phyloP scores from a whole-genome alignment of 352 stramenopile genomes.

The Pythium utonaiense region DNA sequence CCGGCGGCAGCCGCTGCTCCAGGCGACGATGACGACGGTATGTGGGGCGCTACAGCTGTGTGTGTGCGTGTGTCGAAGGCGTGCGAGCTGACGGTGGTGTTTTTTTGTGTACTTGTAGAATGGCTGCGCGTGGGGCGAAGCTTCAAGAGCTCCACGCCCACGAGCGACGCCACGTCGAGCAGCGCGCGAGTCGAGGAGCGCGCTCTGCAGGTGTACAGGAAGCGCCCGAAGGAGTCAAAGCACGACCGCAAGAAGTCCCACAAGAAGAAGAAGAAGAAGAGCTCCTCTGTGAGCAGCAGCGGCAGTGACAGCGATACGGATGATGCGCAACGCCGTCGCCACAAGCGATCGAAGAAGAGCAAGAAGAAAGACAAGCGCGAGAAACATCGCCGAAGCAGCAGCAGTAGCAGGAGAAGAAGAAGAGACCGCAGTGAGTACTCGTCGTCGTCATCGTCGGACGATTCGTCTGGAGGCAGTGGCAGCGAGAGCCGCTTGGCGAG shows the following conservation, averaged over 20 bases:
- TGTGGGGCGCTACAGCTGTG: neutral
- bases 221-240: slow-evolving; percentile 9
- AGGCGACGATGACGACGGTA: slow-evolving; percentile 18
- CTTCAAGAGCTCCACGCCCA: slow-evolving; percentile 15
- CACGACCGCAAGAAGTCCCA: slow-evolving; percentile 18
- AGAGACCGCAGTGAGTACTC: slow-evolving; percentile 16
- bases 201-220: slow-evolving; percentile 32
- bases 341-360: slow-evolving; percentile 7
- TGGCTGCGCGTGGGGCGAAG: slow-evolving; percentile 42
- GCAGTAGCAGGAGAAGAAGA: too few relatives aligned
- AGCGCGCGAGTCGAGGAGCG: neutral
- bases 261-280: slow-evolving; percentile 22
- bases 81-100: neutral
- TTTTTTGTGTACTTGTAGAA: slow-evolving; percentile 21
- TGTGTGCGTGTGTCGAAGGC: neutral
- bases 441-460: neutral
- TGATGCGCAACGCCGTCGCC: neutral
- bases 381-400: slow-evolving; percentile 1
- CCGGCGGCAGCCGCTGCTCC: neutral
- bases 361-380: slow-evolving; percentile 24
- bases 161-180: neutral
- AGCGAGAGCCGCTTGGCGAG: neutral
- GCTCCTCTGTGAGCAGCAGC: neutral
- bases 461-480: neutral
- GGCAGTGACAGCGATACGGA: slow-evolving; percentile 13